These are phyloP conservation scores for Trichoderma endophyticum DNA, from an alignment of 2,329 filamentous ascomycete genomes.

Conservation along the genomic window DNA sequence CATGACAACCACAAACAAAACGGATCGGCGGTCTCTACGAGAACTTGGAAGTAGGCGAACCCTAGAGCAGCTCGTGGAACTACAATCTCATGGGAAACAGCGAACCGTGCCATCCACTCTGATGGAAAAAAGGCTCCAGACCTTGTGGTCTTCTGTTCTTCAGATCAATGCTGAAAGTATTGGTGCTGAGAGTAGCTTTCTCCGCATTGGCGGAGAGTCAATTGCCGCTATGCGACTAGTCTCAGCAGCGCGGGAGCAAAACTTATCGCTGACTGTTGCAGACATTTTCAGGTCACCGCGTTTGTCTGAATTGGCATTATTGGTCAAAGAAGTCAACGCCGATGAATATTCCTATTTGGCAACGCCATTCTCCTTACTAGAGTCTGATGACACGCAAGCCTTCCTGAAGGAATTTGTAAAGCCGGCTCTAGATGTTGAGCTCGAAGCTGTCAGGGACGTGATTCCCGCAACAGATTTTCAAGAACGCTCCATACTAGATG, in stretches of 20 bases:
- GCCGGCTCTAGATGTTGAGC: neutral
- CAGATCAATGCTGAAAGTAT: neutral
- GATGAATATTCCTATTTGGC: neutral
- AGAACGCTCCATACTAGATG: conserved; percentile 5
- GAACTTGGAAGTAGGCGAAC: conserved; percentile 4
- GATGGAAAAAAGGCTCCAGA: neutral
- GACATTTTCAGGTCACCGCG: conserved; percentile 13
- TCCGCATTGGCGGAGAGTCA: conserved; percentile 7
- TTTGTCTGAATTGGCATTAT: conserved; percentile 6
- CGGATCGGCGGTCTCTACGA: neutral
- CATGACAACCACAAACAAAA: conserved; percentile 14
- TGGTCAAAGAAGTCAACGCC: neutral
- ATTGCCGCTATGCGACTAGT: conserved; percentile 15
- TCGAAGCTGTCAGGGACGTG: neutral
- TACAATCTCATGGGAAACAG: neutral
- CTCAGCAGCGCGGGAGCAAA: neutral
- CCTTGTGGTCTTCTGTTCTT: neutral
- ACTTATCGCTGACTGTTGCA: conserved; percentile 4
- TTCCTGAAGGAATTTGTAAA: conserved; percentile 4
- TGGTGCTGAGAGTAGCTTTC: conserved; percentile 2
- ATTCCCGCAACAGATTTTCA: conserved; percentile 11
- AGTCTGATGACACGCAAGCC: neutral
- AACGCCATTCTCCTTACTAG: neutral
- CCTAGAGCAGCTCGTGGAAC: neutral
- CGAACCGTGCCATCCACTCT: neutral